Conservation (phyloP, 306 rosid genomes). For the Bauhinia variegata region DNA sequence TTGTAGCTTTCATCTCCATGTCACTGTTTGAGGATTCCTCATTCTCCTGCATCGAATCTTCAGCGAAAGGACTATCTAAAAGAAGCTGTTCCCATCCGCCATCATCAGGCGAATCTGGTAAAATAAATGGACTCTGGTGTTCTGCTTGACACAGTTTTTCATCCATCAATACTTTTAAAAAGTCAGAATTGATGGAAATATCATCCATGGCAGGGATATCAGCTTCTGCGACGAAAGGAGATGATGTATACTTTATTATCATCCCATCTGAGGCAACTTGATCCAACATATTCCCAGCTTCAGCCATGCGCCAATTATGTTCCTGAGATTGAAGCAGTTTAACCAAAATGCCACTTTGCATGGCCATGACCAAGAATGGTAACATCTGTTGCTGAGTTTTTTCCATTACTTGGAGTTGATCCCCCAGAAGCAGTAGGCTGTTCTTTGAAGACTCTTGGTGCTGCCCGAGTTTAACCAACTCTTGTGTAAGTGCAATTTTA, state of each 20-base stretch:
- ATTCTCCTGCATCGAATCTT: conserved; percentile 41
- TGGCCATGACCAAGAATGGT: conserved; percentile 91
- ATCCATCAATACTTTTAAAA: conserved; percentile 79
- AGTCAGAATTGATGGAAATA: conserved; percentile 63
- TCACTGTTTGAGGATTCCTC: conserved; percentile 38
- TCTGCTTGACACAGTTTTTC: conserved; percentile 66
- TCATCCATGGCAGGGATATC: conserved; percentile 62
- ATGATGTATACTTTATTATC: conserved; percentile 72
- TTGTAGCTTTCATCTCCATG: conserved; percentile 57
- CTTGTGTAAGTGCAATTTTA: conserved; percentile 70
- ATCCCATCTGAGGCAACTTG: conserved; percentile 58
- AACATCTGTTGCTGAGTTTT: conserved; percentile 93
- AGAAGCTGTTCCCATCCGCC: conserved; percentile 77
- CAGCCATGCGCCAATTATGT: conserved; percentile 72
- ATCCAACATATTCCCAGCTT: conserved; percentile 56
- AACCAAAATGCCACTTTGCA: conserved; percentile 76
- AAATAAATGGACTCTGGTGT: conserved; percentile 54
- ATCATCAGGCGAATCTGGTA: conserved; percentile 76
- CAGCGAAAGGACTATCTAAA: conserved; percentile 52
- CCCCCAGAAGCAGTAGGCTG: conserved; percentile 62
- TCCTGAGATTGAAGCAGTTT: conserved; percentile 85
- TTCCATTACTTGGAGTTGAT: conserved; percentile 86
- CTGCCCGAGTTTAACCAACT: conserved; percentile 78
- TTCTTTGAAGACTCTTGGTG: conserved; percentile 76
- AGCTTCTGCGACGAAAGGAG: conserved; percentile 44